A percentile compares a stretch with the other conserved stretches of the same genome.
Conservation (phyloP, 2,329 filamentous ascomycete species). For the Dactylellina sp. region DNA sequence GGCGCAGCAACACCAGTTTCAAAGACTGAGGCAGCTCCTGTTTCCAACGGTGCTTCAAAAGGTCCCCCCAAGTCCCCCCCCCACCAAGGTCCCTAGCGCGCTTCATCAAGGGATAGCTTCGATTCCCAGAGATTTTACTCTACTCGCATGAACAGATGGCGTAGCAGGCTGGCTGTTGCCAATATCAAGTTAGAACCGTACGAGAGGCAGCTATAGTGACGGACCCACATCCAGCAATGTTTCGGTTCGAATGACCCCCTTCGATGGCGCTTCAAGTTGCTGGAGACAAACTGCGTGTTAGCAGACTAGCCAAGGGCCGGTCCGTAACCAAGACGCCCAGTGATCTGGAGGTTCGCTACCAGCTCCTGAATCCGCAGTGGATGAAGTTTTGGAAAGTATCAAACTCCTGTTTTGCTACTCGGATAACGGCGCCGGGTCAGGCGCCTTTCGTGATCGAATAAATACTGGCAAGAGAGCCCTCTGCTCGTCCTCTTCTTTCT, state of each 20-base stretch:
- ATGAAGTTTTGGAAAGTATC: conserved; percentile 24
- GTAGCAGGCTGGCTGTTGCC: not conserved
- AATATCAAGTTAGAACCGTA: conserved; percentile 16
- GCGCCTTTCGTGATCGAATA: conserved; percentile 32
- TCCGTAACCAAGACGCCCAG: conserved; percentile 20
- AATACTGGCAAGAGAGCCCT: conserved; percentile 40
- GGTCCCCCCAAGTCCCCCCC: no score
- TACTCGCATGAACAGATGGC: no score
- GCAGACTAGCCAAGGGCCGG: conserved; percentile 23
- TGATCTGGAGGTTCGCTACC: conserved; percentile 32
- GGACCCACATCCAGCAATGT: conserved; percentile 25
- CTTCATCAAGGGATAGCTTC: not conserved
- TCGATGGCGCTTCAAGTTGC: conserved; percentile 40
- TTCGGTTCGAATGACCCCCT: conserved; percentile 35
- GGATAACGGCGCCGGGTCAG: conserved; percentile 26
- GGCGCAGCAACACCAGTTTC: conserved; percentile 49
- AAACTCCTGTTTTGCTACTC: conserved; percentile 23
- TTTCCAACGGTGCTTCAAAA: conserved; percentile 52
- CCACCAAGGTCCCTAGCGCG: conserved; percentile 32
- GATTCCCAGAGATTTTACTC: no score
- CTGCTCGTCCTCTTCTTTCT: conserved; percentile 7
- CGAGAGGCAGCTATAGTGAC: conserved; percentile 34
- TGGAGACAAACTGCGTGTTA: conserved; percentile 31
- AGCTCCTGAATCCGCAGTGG: conserved; percentile 39
- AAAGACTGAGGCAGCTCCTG: conserved; percentile 51